phyloP scores from a whole-genome alignment of 345 rosid genomes.

The Eucalyptus tenuipes region DNA sequence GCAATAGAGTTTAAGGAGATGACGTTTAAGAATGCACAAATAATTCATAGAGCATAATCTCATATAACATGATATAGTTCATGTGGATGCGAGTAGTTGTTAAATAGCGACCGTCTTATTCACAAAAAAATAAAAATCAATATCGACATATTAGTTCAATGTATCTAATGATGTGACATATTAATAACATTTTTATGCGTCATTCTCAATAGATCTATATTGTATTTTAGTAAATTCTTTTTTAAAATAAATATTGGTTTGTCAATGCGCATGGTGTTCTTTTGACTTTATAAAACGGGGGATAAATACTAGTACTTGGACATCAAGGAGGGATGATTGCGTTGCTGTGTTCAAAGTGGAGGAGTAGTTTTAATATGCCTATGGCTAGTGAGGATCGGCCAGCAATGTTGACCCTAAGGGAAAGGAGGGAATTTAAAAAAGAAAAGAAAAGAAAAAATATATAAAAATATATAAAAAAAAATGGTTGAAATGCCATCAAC shows the following conservation, averaged over 20 bases:
- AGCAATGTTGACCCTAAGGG: too few species aligned
- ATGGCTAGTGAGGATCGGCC: too few species aligned
- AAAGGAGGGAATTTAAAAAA: too few species aligned
- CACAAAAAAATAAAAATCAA: background rate
- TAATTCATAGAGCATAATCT: background rate
- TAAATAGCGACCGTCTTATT: background rate
- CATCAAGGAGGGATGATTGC: too few species aligned
- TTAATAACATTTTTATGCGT: too few species aligned
- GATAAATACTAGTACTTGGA: too few species aligned
- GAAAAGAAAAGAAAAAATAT: too few species aligned
- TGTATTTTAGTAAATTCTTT: background rate
- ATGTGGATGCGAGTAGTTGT: background rate
- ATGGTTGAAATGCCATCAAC: accelerated
- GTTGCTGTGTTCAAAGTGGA: too few species aligned
- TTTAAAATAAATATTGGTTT: background rate
- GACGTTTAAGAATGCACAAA: background rate
- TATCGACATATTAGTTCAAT: background rate
- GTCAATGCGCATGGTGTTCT: background rate
- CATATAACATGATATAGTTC: background rate
- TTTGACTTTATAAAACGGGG: background rate
- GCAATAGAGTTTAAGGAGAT: background rate
- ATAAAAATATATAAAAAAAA: too few species aligned
- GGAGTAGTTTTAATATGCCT: too few species aligned
- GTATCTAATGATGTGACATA: background rate
- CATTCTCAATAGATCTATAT: background rate